These are phyloP conservation scores for Venturiaceae sp. DNA, from an alignment of 2,329 filamentous ascomycete genomes.

Conservation along the genomic window DNA sequence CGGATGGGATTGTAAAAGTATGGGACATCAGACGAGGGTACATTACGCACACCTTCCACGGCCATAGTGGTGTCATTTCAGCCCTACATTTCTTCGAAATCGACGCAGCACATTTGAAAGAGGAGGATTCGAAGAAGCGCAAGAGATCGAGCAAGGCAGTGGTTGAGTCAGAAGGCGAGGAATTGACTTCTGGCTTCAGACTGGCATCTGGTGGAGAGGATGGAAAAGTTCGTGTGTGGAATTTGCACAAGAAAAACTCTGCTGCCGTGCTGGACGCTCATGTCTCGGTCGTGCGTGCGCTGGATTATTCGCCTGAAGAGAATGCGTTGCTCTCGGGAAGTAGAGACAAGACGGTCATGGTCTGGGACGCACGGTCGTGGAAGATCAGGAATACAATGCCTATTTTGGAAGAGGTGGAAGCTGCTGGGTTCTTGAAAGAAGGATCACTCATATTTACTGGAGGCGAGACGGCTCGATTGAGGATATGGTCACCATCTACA, in stretches of 20 bases:
- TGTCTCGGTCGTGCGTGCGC: slow-evolving; percentile 81
- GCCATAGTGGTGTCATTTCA: slow-evolving; percentile 83
- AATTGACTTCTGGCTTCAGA: slow-evolving; percentile 54
- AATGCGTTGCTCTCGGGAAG: slow-evolving; percentile 73
- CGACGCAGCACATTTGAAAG: slow-evolving; percentile 25
- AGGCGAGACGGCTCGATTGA: slow-evolving; percentile 71
- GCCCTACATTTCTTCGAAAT: slow-evolving; percentile 87
- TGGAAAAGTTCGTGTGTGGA: slow-evolving; percentile 85
- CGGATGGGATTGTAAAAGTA: slow-evolving; percentile 89
- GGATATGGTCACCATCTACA: slow-evolving; percentile 71
- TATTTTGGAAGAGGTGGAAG: slow-evolving; percentile 76
- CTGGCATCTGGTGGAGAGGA: slow-evolving; percentile 90
- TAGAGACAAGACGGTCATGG: slow-evolving; percentile 85
- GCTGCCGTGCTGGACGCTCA: slow-evolving; percentile 79
- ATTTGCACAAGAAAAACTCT: slow-evolving; percentile 73
- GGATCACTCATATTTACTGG: slow-evolving; percentile 71
- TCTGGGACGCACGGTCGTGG: slow-evolving; percentile 86
- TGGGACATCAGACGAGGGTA: slow-evolving; percentile 91
- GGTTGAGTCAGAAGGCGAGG: slow-evolving; percentile 35
- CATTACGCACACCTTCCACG: slow-evolving; percentile 89
- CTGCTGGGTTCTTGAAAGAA: slow-evolving; percentile 65
- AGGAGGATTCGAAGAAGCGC: slow-evolving; percentile 25
- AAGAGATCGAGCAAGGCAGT: slow-evolving; percentile 31
- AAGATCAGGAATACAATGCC: slow-evolving; percentile 72
- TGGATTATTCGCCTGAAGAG: slow-evolving; percentile 70